Base-by-base conservation (phyloP, 176 grass and related monocot genomes). In the maize (Zea mays) region DNA sequence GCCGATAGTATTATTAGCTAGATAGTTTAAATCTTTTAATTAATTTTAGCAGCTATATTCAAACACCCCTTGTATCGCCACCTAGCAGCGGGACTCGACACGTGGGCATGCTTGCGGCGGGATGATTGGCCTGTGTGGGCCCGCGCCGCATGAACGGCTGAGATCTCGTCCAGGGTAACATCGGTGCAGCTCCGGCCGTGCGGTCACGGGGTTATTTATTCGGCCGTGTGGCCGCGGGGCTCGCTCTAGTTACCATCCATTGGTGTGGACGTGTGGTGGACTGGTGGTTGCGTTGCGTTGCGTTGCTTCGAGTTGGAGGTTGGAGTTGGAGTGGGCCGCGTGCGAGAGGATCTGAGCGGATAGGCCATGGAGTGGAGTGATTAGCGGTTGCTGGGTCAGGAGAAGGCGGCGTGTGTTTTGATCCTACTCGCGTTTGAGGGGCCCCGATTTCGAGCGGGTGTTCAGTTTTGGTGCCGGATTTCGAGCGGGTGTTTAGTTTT, bases 391-490 rank as follows among this genome's bases (percentile, higher is more conserved):
- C 43, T 7, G 13, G 44, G n/a, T 20, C 36, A 3, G 9, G 19
- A 8, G 13, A 16, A 66, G 77, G 8, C 15, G 10, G 14, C 13
- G 7, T 13, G 39, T 35, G 34, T 17, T 71, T 46, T 79, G 56
- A 51, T 43, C 34, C 2, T 60, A 8, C 47, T 71, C 47, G 38
- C 58, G 34, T 71, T 76, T 66, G 67, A 35, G 17, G 17, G 56
- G 45, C 12, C 63, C 76, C 47, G 68, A 21, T 73, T 77, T 62
- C 59, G 82, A 51, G 77, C 57, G 66, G 65, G 71, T 81, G 7
- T 41, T 20, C 17, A 9, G 5, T 17, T 59, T 79, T 60, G 41
- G 5, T 70, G 54, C 15, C 9, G 16, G 41, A 19, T 62, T 80
- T 71, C n/a, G n/a, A n/a, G n/a, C n/a, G n/a, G n/a, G n/a, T n/a